A percentile compares a stretch with the other conserved stretches of the same genome.
Evolutionary conservation across 345 rosid genomes (phyloP).

Genomic region (Sonneratia alba): DNA sequence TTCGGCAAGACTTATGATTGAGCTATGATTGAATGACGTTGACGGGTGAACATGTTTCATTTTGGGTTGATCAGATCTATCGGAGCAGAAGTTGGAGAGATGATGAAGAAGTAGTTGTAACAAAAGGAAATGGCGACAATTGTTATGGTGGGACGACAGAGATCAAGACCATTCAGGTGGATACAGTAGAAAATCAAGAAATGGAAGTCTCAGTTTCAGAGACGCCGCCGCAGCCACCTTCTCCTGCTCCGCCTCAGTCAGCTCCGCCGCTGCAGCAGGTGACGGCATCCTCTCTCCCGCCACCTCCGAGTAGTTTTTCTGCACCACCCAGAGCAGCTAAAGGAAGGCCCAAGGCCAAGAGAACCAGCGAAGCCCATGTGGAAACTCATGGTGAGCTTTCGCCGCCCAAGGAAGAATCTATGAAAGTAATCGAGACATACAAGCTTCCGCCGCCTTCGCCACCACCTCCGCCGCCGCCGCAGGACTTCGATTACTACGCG

Average conservation of each 20-base stretch:
- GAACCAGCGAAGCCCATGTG: conserved; percentile 3
- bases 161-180: neutral
- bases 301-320: neutral
- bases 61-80: conserved; percentile 13
- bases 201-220: neutral
- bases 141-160: neutral
- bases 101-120: neutral
- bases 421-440: neutral
- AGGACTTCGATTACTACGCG: conserved; percentile 15
- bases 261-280: conserved; percentile 2
- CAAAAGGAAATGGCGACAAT: conserved; percentile 6
- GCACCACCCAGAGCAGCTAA: conserved; percentile 4
- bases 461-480: conserved; percentile 10
- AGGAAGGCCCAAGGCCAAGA: conserved; percentile 7
- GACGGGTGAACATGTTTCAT: no score
- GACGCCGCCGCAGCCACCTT: conserved; percentile 10
- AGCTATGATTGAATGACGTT: no score
- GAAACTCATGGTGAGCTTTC: neutral
- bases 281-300: conserved; percentile 3
- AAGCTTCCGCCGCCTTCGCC: conserved; percentile 13
- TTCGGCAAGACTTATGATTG: no score
- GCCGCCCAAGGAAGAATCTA: neutral
- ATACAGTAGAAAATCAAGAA: neutral
- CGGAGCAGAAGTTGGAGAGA: conserved; percentile 11
- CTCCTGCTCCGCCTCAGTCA: conserved; percentile 15